Evolutionary conservation across 768 basidiomycete genomes (phyloP).

Genomic region (Rhizopogon salebrosus): DNA sequence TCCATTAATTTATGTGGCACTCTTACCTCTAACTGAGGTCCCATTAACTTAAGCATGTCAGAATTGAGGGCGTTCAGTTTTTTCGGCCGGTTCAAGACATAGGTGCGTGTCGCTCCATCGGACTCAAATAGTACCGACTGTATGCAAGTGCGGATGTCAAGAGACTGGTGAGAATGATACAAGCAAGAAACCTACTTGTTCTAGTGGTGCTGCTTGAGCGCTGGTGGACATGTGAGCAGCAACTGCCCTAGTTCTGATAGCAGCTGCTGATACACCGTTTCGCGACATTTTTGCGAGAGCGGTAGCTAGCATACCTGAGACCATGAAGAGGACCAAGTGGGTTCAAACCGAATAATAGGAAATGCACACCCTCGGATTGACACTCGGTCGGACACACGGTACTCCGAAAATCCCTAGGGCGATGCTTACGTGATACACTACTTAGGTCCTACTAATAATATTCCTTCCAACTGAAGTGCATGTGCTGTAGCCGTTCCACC

Average conservation of each 20-base stretch:
- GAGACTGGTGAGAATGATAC: neutral
- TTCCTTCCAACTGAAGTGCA: too few relatives aligned
- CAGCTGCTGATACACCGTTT: slow-evolving; percentile 20
- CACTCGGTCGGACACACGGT: too few relatives aligned
- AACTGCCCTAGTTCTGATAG: slow-evolving; percentile 26
- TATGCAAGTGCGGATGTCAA: slow-evolving; percentile 13
- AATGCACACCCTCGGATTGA: too few relatives aligned
- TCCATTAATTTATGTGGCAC: neutral
- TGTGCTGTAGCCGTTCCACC: neutral
- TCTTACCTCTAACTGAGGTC: slow-evolving; percentile 71
- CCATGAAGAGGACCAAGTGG: neutral
- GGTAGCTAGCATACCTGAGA: slow-evolving; percentile 22
- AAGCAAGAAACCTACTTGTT: slow-evolving; percentile 17
- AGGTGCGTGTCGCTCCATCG: slow-evolving; percentile 56
- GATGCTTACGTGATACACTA: neutral
- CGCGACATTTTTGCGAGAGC: slow-evolving; percentile 25
- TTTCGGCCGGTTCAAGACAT: slow-evolving; percentile 71
- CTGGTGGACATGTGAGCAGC: slow-evolving; percentile 31
- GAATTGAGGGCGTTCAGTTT: slow-evolving; percentile 82
- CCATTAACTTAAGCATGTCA: slow-evolving; percentile 68
- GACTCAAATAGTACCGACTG: slow-evolving; percentile 66
- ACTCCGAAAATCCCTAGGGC: neutral
- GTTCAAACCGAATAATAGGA: neutral
- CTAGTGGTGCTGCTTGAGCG: slow-evolving; percentile 8
- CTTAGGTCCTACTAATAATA: too few relatives aligned